phyloP scores from a whole-genome alignment of 495 filamentous ascomycete species.

The Neurospora sp. region DNA sequence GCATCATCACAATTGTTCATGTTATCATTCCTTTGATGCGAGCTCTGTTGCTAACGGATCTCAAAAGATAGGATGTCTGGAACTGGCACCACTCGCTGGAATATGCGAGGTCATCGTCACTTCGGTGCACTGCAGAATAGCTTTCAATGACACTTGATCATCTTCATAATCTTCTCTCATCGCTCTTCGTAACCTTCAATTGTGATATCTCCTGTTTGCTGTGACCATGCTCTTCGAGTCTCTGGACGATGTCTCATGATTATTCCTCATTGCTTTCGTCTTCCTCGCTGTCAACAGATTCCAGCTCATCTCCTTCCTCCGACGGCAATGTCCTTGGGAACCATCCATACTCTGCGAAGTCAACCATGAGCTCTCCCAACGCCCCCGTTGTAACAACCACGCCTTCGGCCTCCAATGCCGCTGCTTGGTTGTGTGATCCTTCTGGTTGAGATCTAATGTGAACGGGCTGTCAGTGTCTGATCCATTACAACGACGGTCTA shows the following conservation, averaged over 20 bases:
- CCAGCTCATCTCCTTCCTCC: conserved; percentile 26
- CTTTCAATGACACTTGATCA: background rate
- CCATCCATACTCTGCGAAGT: conserved; percentile 63
- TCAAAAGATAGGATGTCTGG: background rate
- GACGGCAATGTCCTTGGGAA: conserved; percentile 54
- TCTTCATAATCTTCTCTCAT: background rate
- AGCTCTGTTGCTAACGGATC: conserved; percentile 15
- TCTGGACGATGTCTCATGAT: conserved; percentile 1
- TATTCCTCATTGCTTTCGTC: conserved; percentile 7
- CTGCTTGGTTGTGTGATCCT: conserved; percentile 58
- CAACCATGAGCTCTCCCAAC: conserved; percentile 62
- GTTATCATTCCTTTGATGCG: conserved; percentile 1
- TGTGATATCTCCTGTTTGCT: background rate
- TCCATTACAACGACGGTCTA: background rate
- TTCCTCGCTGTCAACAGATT: conserved; percentile 7
- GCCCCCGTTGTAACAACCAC: conserved; percentile 52
- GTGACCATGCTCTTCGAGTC: conserved; percentile 6
- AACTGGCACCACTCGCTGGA: background rate
- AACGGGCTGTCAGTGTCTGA: background rate
- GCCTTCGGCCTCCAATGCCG: conserved; percentile 55
- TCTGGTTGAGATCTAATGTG: conserved; percentile 48
- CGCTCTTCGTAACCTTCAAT: background rate
- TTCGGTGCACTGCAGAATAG: background rate
- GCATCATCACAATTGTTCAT: conserved; percentile 3
- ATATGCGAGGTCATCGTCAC: background rate